These are phyloP conservation scores for Phytopythium vexans DNA, from an alignment of 352 stramenopile species.

Conservation along the genomic window DNA sequence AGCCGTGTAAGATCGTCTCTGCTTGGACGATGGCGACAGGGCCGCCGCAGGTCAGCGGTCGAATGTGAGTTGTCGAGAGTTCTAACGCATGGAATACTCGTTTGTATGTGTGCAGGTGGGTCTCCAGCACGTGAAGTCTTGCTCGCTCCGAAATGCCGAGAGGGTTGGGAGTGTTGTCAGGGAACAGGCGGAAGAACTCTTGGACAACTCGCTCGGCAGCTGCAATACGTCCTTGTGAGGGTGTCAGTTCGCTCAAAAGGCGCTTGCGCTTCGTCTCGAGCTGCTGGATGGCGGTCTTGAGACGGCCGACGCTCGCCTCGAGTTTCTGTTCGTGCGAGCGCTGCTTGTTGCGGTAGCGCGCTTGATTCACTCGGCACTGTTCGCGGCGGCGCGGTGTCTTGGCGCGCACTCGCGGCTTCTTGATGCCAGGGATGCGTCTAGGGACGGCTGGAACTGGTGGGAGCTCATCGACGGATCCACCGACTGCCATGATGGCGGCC, in stretches of 20 bases:
- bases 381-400: slow-evolving; percentile 40
- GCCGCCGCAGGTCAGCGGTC: too few species aligned
- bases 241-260: slow-evolving; percentile 2
- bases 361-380: slow-evolving; percentile 48
- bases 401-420: slow-evolving; percentile 28
- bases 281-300: slow-evolving; percentile 17
- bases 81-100: too few species aligned
- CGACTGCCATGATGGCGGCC: slow-evolving; percentile 16
- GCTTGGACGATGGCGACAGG: too few species aligned
- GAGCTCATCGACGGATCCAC: too few species aligned
- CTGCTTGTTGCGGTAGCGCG: slow-evolving; percentile 42
- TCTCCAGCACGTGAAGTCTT: background rate
- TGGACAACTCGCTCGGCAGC: slow-evolving; percentile 8
- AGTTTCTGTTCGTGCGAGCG: slow-evolving; percentile 9
- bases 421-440: too few species aligned
- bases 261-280: slow-evolving; percentile 16
- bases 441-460: too few species aligned
- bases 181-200: slow-evolving; percentile 27
- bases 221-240: background rate
- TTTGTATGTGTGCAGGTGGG: background rate
- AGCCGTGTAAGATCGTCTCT: too few species aligned
- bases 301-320: slow-evolving; percentile 14
- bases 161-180: background rate
- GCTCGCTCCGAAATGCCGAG: background rate
- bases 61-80: too few species aligned